Percentiles rank a stretch among this genome's conserved stretches.
Evolutionary conservation across 1,284 basidiomycete genomes (phyloP).

Genomic region (Neonothopanus nambi): DNA sequence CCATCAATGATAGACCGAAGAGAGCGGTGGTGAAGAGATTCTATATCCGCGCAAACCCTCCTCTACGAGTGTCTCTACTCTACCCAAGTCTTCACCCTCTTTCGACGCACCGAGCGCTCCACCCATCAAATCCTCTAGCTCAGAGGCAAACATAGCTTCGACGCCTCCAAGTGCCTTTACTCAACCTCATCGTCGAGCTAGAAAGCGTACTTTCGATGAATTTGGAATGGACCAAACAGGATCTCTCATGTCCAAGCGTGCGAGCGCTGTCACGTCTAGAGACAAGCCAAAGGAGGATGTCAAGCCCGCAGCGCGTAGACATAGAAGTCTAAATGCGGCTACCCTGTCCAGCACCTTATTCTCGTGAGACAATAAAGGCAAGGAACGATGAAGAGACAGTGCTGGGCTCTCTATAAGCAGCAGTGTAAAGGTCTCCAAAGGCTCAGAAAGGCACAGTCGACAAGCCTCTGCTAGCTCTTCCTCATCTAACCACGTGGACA

Average conservation of each 20-base stretch:
- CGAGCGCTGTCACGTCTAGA: slow-evolving; percentile 33
- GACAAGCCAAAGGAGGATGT: slow-evolving; percentile 50
- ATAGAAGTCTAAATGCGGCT: slow-evolving; percentile 68
- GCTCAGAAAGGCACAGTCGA: slow-evolving; percentile 53
- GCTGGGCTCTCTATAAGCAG: slow-evolving; percentile 47
- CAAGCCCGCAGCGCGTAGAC: slow-evolving; percentile 57
- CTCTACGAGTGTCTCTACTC: slow-evolving; percentile 35
- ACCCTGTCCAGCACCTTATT: slow-evolving; percentile 37
- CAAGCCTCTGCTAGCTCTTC: slow-evolving; percentile 71
- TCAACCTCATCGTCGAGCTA: slow-evolving; percentile 54
- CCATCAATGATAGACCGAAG: slow-evolving; percentile 72
- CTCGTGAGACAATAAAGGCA: slow-evolving; percentile 48
- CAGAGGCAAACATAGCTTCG: slow-evolving; percentile 25
- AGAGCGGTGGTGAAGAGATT: slow-evolving; percentile 83
- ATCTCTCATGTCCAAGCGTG: slow-evolving; percentile 53
- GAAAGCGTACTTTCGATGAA: slow-evolving; percentile 80
- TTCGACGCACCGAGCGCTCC: slow-evolving; percentile 8
- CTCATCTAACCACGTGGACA: slow-evolving; percentile 56
- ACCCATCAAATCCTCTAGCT: slow-evolving; percentile 10
- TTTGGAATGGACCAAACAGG: slow-evolving; percentile 77
- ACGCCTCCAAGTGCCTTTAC: slow-evolving; percentile 66
- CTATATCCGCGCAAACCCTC: slow-evolving; percentile 68
- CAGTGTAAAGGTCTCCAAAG: slow-evolving; percentile 35
- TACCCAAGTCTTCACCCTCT: slow-evolving; percentile 28
- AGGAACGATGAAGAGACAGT: slow-evolving; percentile 69